phyloP scores from a whole-genome alignment of 257 asterid genomes.

The Rauvolfia tetraphylla region DNA sequence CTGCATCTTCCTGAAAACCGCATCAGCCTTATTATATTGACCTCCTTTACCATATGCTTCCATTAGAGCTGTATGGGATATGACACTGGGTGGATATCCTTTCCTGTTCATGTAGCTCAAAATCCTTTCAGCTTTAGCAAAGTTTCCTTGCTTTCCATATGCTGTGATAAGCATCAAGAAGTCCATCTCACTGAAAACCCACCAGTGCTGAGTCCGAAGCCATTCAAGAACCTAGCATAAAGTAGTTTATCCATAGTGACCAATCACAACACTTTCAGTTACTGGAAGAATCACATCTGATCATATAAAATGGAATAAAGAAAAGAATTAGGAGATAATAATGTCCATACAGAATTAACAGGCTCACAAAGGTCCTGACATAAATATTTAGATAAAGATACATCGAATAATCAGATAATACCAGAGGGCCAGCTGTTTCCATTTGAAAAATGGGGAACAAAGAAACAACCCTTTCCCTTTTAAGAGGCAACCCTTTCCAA shows the following conservation, averaged over 20 bases:
- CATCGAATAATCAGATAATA: not conserved
- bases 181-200: slow-evolving; percentile 96
- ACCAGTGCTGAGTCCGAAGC: slow-evolving; percentile 93
- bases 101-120: slow-evolving; percentile 71
- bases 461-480: not conserved
- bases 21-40: slow-evolving; percentile 79
- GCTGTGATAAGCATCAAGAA: slow-evolving; percentile 92
- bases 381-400: not conserved
- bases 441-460: too few relatives aligned
- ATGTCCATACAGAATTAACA: not conserved
- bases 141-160: slow-evolving; percentile 86
- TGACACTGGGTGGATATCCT: slow-evolving; percentile 77
- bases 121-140: slow-evolving; percentile 76
- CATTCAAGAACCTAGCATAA: slow-evolving; percentile 76
- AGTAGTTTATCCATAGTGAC: slow-evolving; percentile 6
- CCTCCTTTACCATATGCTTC: slow-evolving; percentile 94
- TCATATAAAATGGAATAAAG: not conserved
- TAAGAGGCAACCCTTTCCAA: not conserved
- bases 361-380: not conserved
- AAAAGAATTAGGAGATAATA: not conserved
- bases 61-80: slow-evolving; percentile 91
- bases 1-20: slow-evolving; percentile 90
- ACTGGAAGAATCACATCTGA: slow-evolving; percentile 2
- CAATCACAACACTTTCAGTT: not conserved
- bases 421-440: not conserved